phyloP scores from a whole-genome alignment of 1,284 basidiomycete genomes.

The Cystobasidiaceae sp. region DNA sequence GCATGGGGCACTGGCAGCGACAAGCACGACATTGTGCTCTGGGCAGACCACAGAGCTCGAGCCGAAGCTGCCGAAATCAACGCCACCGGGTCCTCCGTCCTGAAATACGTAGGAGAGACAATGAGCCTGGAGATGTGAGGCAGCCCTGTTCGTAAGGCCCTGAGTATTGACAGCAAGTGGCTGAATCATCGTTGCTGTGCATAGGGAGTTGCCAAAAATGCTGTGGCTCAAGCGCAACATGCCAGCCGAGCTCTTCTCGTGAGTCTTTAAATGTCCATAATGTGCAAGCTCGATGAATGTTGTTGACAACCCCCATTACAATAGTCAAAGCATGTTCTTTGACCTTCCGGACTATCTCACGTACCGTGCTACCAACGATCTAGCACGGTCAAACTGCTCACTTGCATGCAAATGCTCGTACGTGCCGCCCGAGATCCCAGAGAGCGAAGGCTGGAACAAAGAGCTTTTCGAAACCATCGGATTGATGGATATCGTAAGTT shows the following conservation, averaged over 20 bases:
- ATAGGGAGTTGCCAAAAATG: slow-evolving; percentile 62
- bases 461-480: slow-evolving; percentile 82
- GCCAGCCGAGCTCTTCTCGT: slow-evolving; percentile 64
- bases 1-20: slow-evolving; percentile 57
- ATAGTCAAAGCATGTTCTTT: slow-evolving; percentile 74
- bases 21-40: slow-evolving; percentile 74
- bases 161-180: no score
- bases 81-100: slow-evolving; percentile 69
- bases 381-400: slow-evolving; percentile 83
- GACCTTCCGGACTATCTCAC: slow-evolving; percentile 96
- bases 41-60: slow-evolving; percentile 79
- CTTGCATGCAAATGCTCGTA: slow-evolving; percentile 96
- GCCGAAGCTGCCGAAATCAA: slow-evolving; percentile 89
- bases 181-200: no score
- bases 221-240: slow-evolving; percentile 93
- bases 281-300: no score
- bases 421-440: slow-evolving; percentile 63
- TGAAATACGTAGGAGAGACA: slow-evolving; percentile 91
- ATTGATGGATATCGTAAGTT: slow-evolving; percentile 57
- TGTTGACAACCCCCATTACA: no score
- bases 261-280: no score
- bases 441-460: slow-evolving; percentile 68
- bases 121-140: slow-evolving; percentile 63
- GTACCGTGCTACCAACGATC: slow-evolving; percentile 75
- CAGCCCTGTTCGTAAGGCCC: no score